Evolutionary conservation across 192 early-diverging fungal species (phyloP), one percentile per base, ranked within the genome.

Genomic region (Physocladia obscura): DNA sequence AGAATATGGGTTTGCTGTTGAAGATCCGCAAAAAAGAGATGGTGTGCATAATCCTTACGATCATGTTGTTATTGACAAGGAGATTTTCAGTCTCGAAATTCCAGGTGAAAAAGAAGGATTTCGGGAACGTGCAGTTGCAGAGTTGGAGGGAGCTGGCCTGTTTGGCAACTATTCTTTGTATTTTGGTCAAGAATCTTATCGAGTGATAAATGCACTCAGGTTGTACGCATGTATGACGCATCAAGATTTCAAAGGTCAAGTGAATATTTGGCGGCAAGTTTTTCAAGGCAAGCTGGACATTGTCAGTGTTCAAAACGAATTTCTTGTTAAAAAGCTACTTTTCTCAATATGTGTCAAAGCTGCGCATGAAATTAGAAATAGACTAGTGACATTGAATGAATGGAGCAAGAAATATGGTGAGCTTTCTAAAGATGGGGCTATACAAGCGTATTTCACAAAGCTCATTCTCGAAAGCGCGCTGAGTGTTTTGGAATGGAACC

Each of bases 1-100:
- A 2, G 76, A 78, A 38, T 78, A 78, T 63, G 76, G 76, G 2
- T 78, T 78, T 58, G 59, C 70, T 1, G 38, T 76, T 4, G 39
- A 71, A 1, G 34, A 30, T 31, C 13, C 1, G 2, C 1, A 26
- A 48, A 1, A 8, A 26, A 44, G 49, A 13, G 21, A 35, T 26
- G 6, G 61, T 36, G n/a, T 52, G 47, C 63, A 65, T 29, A 76
- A 76, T 59, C 36, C 60, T 3, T 76, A 34, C 49, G 69, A 76
- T 49, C 24, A 67, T 47, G 54, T 71, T 5, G 27, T 15, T 35
- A 19, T 76, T 4, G 74, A 76, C 47, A 57, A 52, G 4, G 36
- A 71, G 29, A 27, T 76, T 21, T 21, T 52, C 4, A 22, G 40
- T 1, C 17, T 71, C 19, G 36, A 21, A 2, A 22, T 76, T 22